Base-by-base conservation (phyloP, 768 basidiomycete species). In the Mycena kentingensis region DNA sequence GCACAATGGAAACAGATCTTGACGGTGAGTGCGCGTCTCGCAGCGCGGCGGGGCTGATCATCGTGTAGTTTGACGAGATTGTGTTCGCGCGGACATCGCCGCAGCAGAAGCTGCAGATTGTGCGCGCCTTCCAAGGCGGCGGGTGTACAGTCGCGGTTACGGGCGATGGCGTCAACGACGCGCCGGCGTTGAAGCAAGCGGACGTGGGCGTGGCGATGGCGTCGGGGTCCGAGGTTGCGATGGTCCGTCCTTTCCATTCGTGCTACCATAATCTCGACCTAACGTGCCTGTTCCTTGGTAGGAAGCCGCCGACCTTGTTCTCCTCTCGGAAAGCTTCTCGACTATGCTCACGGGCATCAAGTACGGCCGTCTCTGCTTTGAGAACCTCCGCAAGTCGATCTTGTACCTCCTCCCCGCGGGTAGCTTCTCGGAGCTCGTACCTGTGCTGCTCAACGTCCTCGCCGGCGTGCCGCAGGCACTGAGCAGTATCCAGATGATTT, bases 141-240 rank as follows among this genome's bases (percentile, higher is more conserved):
- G 78, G 75, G 2, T 75, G 76, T 56, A 75, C 80, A 2, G 83
- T 84, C 5, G 83, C 80, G 1, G 82, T 85, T 52, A 86, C 84
- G 4, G 85, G 85, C 3, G 85, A 87, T 62, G 85, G 84, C 25
- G 81, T 82, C 0, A 84, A 84, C 55, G 81, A 84, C 59, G 78
- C 78, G 0, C 79, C 82, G 0, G 77, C 82, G 3, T 67, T 84
- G 47, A 82, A 81, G 53, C 78, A 78, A 25, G 81, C 82, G 1
- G 77, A 88, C 58, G 78, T 83, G 43, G 84, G 84, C 48, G 77
- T 85, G 32, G 83, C 81, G 0, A 80, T 84, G 73, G 83, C 79
- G 10, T 66, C 70, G 21, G 78, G 79, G 2, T 78, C 75, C 12
- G 78, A 80, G 47, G 76, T 81, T 3, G 79, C 80, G 19, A 73